Conservation (phyloP, 2,329 filamentous ascomycete species). For the Samsoniella hepiali region DNA sequence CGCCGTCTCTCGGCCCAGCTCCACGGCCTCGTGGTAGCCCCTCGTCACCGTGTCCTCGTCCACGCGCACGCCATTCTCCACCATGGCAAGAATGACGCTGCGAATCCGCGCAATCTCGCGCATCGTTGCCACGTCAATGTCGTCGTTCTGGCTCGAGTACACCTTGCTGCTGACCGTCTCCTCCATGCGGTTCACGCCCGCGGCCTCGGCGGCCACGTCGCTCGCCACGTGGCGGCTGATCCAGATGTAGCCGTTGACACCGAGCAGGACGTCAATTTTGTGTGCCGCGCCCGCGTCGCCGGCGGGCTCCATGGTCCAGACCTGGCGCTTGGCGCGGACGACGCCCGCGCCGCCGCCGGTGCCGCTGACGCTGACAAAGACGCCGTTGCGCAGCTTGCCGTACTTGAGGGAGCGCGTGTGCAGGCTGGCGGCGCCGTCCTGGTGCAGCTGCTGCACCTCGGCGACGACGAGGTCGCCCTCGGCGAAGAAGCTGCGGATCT, state of each 20-base stretch:
- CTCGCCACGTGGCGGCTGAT: conserved; percentile 78
- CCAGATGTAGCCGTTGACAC: conserved; percentile 97
- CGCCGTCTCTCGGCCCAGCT: conserved; percentile 62
- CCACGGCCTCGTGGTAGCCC: conserved; percentile 78
- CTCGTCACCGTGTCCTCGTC: conserved; percentile 85
- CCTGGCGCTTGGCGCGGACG: conserved; percentile 77
- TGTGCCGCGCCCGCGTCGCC: conserved; percentile 44
- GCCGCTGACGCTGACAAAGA: conserved; percentile 79
- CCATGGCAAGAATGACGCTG: conserved; percentile 76
- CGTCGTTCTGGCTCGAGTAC: conserved; percentile 94
- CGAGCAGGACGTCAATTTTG: conserved; percentile 80
- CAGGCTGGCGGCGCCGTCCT: conserved; percentile 79
- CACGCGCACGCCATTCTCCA: conserved; percentile 77
- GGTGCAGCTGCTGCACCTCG: conserved; percentile 86
- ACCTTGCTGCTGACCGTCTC: conserved; percentile 81
- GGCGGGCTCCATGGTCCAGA: conserved; percentile 68
- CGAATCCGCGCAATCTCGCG: conserved; percentile 83
- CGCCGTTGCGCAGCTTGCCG: conserved; percentile 89
- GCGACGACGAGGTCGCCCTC: conserved; percentile 93
- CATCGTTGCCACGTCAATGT: conserved; percentile 71
- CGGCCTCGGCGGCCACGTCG: conserved; percentile 45
- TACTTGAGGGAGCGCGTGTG: conserved; percentile 92
- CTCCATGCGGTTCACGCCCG: conserved; percentile 78
- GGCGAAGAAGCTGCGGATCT: conserved; percentile 95
- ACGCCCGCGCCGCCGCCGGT: conserved; percentile 85